Evolutionary conservation across 2,329 filamentous ascomycete species (phyloP).

Genomic region (Daldinia sp.): DNA sequence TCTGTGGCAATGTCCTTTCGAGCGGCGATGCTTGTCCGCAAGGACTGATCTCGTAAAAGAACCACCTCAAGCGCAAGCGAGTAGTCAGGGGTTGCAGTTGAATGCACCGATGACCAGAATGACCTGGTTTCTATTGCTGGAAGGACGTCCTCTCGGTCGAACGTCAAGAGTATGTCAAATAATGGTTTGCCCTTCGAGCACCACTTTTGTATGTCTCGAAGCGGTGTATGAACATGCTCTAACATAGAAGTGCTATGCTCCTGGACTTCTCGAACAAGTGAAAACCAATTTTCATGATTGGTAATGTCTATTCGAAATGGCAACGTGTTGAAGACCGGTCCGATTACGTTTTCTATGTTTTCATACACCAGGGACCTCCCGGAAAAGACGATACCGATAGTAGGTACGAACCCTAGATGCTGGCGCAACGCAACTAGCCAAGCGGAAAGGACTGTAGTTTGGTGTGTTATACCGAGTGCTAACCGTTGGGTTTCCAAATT

Average conservation of each 20-base stretch:
- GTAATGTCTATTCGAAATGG: constrained; percentile 71
- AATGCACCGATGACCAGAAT: constrained; percentile 68
- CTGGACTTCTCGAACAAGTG: constrained; percentile 74
- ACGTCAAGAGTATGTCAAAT: constrained; percentile 87
- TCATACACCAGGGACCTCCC: constrained; percentile 79
- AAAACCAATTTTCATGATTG: constrained; percentile 65
- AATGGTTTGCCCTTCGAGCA: constrained; percentile 69
- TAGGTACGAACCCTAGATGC: constrained; percentile 60
- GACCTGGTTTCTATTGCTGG: constrained; percentile 45
- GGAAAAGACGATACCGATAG: constrained; percentile 81
- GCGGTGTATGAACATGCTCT: constrained; percentile 80
- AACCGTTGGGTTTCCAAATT: constrained; percentile 66
- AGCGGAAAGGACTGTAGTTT: constrained; percentile 80
- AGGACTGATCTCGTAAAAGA: constrained; percentile 58
- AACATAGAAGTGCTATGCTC: constrained; percentile 75
- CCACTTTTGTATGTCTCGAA: constrained; percentile 87
- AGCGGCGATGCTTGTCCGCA: constrained; percentile 71
- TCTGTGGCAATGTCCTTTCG: constrained; percentile 58
- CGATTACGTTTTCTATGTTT: constrained; percentile 74
- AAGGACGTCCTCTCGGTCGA: constrained; percentile 67
- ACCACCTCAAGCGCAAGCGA: constrained; percentile 82
- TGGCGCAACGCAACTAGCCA: constrained; percentile 75
- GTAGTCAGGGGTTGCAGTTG: constrained; percentile 71
- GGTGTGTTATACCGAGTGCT: constrained; percentile 77
- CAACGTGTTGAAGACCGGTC: constrained; percentile 91